A percentile compares a stretch with the other conserved stretches of the same genome.
phyloP scores from a whole-genome alignment of 768 basidiomycete genomes.

The Lactarius trivialis region DNA sequence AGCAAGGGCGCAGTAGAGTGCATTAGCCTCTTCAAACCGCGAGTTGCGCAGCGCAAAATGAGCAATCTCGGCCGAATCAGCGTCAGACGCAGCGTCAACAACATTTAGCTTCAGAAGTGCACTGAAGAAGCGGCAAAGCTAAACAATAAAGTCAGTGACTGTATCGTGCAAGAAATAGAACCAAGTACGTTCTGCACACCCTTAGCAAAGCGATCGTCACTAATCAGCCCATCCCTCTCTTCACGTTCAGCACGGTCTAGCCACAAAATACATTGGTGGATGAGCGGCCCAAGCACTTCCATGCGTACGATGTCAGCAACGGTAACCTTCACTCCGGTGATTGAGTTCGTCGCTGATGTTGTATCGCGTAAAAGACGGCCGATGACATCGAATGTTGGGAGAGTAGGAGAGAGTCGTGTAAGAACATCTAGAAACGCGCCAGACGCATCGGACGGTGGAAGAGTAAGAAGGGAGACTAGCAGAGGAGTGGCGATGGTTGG shows the following conservation, averaged over 20 bases:
- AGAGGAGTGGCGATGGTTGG: conserved; percentile 64
- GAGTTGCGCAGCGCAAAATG: conserved; percentile 70
- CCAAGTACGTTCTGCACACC: conserved; percentile 63
- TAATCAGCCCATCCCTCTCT: conserved; percentile 58
- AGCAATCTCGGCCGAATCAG: conserved; percentile 69
- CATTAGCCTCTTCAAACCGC: conserved; percentile 70
- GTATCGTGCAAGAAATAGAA: background rate
- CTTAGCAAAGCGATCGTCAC: conserved; percentile 67
- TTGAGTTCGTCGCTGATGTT: conserved; percentile 38
- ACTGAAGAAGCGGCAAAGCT: conserved; percentile 74
- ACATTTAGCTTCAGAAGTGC: conserved; percentile 62
- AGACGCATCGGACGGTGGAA: conserved; percentile 30
- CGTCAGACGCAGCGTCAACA: conserved; percentile 56
- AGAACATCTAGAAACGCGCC: conserved; percentile 58
- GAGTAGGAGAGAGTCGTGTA: conserved; percentile 58
- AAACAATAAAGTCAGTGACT: conserved; percentile 3
- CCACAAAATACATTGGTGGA: conserved; percentile 64
- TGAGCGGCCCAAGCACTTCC: conserved; percentile 64
- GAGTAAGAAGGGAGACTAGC: conserved; percentile 49
- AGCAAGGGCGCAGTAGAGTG: conserved; percentile 61
- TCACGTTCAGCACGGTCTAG: conserved; percentile 65
- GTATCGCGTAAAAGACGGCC: conserved; percentile 62
- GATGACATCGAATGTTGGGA: conserved; percentile 68
- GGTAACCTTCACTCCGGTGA: conserved; percentile 45
- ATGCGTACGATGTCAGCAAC: conserved; percentile 57